phyloP scores from a whole-genome alignment of 208 protist species.

The Trypanosoma scelopori region DNA sequence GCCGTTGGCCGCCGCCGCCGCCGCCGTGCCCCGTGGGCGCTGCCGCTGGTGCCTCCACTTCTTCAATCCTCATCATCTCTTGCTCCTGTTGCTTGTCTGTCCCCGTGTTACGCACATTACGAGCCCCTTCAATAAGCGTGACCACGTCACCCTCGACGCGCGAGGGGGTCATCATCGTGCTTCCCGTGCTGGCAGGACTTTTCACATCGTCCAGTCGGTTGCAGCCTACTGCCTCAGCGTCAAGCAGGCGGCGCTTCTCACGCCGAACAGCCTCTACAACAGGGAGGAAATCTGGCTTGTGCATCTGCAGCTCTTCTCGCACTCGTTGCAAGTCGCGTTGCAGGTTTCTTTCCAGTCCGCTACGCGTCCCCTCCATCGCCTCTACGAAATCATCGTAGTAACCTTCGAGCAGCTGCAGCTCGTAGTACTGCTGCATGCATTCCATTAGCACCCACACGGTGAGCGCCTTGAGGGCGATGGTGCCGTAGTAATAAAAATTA shows the following conservation, averaged over 20 bases:
- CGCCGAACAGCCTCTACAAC: constrained; percentile 48
- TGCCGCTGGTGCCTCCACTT: not conserved
- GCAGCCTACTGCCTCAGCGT: not conserved
- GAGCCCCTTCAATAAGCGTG: not conserved
- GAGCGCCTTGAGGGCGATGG: constrained; percentile 58
- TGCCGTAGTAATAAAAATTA: constrained; percentile 85
- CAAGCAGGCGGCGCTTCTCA: constrained; percentile 45
- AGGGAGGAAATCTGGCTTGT: constrained; percentile 59
- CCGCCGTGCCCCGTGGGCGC: not conserved
- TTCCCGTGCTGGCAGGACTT: too few species aligned
- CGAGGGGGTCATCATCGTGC: not conserved
- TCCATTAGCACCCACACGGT: constrained; percentile 78
- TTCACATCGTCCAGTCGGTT: not conserved
- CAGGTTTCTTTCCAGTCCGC: constrained; percentile 35
- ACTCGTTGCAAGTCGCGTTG: constrained; percentile 43
- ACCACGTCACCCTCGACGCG: not conserved
- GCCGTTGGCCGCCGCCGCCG: not conserved
- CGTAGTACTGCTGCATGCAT: constrained; percentile 78
- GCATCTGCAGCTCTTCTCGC: constrained; percentile 35
- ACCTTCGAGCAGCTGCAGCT: constrained; percentile 56
- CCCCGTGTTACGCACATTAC: not conserved
- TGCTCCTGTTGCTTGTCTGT: not conserved
- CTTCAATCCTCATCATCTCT: not conserved
- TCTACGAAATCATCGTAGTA: constrained; percentile 78
- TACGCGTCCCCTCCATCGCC: constrained; percentile 57